These are phyloP conservation scores for Rossbeevera mucosa DNA, from an alignment of 768 basidiomycete genomes.

Conservation along the genomic window DNA sequence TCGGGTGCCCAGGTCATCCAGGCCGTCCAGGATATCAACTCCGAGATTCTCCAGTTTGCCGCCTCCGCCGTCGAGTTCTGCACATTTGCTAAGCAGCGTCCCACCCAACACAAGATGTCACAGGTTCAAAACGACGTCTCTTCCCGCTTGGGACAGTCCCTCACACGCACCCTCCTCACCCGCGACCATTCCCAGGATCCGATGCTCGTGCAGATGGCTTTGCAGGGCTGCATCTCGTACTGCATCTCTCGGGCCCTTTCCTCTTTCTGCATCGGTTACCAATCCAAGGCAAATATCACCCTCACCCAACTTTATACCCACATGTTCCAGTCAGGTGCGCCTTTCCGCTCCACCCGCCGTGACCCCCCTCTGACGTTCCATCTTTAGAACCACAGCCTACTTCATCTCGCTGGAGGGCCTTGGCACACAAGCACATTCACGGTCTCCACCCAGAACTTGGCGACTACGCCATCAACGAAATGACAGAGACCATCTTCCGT, in stretches of 20 bases:
- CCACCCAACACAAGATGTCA: constrained; percentile 37
- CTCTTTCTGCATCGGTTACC: constrained; percentile 70
- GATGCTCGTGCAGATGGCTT: constrained; percentile 67
- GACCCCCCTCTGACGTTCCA: constrained; percentile 16
- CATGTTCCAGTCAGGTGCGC: constrained; percentile 52
- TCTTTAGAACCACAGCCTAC: constrained; percentile 67
- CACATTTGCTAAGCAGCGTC: constrained; percentile 43
- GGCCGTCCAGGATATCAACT: constrained; percentile 74
- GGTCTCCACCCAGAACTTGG: constrained; percentile 60
- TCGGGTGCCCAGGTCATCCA: constrained; percentile 77
- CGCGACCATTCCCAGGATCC: constrained; percentile 74
- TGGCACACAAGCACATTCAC: constrained; percentile 68
- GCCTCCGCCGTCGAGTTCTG: constrained; percentile 70
- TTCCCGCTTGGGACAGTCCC: constrained; percentile 56
- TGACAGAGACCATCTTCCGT: constrained; percentile 68
- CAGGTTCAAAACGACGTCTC: constrained; percentile 58
- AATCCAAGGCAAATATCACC: constrained; percentile 62
- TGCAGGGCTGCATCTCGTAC: constrained; percentile 66
- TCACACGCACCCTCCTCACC: constrained; percentile 56
- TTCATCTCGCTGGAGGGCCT: constrained; percentile 70
- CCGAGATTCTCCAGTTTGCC: constrained; percentile 76
- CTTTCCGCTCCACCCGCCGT: not conserved
- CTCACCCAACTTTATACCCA: constrained; percentile 57
- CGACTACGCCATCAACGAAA: constrained; percentile 65
- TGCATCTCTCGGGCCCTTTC: constrained; percentile 65